Percentiles rank a stretch among this genome's conserved stretches.
Evolutionary conservation across 768 basidiomycete genomes (phyloP).

Genomic region (Neoboletus subvelutipes): DNA sequence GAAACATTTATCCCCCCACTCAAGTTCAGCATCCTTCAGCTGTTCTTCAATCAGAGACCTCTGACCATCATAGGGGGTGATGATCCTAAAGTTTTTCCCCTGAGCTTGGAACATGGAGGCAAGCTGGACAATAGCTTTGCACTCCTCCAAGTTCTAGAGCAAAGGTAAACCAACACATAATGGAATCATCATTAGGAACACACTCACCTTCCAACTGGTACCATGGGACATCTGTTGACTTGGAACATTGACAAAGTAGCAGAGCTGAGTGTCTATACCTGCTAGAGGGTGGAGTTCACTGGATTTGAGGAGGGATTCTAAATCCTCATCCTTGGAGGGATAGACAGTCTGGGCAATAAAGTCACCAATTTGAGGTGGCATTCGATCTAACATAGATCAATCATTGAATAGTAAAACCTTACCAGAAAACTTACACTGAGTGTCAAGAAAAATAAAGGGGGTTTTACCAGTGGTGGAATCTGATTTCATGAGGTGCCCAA

Average conservation of each 20-base stretch:
- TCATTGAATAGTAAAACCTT: not conserved
- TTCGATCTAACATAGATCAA: constrained; percentile 55
- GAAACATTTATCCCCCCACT: constrained; percentile 70
- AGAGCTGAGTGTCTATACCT: constrained; percentile 41
- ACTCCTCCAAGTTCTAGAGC: constrained; percentile 60
- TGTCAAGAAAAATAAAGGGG: constrained; percentile 58
- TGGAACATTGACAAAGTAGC: constrained; percentile 62
- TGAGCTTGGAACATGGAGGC: constrained; percentile 55
- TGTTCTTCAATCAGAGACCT: constrained; percentile 54
- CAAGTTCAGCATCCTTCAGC: constrained; percentile 50
- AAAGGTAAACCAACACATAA: not conserved
- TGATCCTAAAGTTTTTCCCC: constrained; percentile 55
- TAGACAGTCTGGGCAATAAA: constrained; percentile 74
- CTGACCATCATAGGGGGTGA: constrained; percentile 83
- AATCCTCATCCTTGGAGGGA: constrained; percentile 39
- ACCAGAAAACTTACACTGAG: constrained; percentile 57
- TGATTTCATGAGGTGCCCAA: constrained; percentile 50
- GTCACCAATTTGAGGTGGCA: constrained; percentile 77
- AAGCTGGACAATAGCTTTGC: constrained; percentile 53
- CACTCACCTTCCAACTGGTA: constrained; percentile 42
- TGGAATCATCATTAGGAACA: not conserved
- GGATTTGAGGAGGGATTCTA: constrained; percentile 47
- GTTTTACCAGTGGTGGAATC: constrained; percentile 23
- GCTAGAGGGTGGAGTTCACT: constrained; percentile 47
- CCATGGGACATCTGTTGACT: constrained; percentile 36